phyloP scores from a whole-genome alignment of 2,329 filamentous ascomycete genomes.

The Colletotrichum liaoningense region DNA sequence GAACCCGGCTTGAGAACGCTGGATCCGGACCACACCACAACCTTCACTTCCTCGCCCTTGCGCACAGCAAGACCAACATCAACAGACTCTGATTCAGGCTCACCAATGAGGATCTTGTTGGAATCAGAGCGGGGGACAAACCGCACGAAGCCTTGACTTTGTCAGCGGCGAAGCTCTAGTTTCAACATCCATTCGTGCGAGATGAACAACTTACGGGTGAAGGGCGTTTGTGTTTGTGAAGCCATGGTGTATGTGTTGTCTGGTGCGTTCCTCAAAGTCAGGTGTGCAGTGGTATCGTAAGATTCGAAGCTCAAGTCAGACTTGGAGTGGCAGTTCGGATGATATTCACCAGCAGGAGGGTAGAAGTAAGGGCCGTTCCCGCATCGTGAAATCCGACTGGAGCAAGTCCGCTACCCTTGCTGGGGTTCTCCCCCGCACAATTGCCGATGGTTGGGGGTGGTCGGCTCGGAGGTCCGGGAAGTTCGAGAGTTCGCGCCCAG shows the following conservation, averaged over 20 bases:
- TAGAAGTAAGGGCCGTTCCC: background rate
- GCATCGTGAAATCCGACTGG: slow-evolving; percentile 23
- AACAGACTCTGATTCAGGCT: slow-evolving; percentile 62
- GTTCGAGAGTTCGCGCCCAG: background rate
- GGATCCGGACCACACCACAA: slow-evolving; percentile 66
- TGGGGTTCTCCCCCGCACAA: slow-evolving; percentile 11
- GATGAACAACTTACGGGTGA: slow-evolving; percentile 4
- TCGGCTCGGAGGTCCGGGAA: slow-evolving; percentile 32
- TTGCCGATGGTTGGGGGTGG: slow-evolving; percentile 11
- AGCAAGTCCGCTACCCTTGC: background rate
- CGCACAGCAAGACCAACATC: slow-evolving; percentile 69
- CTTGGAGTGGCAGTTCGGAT: slow-evolving; percentile 15
- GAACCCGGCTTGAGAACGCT: slow-evolving; percentile 67
- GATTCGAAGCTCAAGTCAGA: background rate
- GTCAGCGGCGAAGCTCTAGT: background rate
- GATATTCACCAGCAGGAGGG: background rate
- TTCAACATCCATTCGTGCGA: background rate
- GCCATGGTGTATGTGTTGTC: slow-evolving; percentile 4
- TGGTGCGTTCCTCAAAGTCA: background rate
- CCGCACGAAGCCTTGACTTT: slow-evolving; percentile 64
- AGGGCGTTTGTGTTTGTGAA: background rate
- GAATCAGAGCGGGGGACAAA: slow-evolving; percentile 65
- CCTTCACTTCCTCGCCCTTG: slow-evolving; percentile 66
- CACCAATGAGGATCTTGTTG: slow-evolving; percentile 63
- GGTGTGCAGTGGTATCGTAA: background rate